phyloP scores from a whole-genome alignment of 768 basidiomycete species.

The Rubroboletus satanas region DNA sequence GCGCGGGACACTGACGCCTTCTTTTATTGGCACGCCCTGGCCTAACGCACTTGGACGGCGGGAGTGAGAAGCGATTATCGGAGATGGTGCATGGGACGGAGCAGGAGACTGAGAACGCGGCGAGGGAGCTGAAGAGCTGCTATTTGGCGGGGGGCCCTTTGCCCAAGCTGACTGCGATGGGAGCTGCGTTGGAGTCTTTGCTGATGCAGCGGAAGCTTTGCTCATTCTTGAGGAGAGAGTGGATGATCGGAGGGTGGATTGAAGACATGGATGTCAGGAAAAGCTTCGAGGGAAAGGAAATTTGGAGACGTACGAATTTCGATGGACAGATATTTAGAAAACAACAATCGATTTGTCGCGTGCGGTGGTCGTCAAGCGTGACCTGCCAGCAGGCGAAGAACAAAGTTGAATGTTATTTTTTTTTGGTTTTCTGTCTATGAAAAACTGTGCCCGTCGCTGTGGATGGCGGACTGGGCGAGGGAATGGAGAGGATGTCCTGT shows the following conservation, averaged over 20 bases:
- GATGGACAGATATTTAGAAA: slow-evolving; percentile 44
- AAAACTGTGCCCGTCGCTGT: slow-evolving; percentile 35
- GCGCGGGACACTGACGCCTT: slow-evolving; percentile 72
- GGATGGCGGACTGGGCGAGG: slow-evolving; percentile 32
- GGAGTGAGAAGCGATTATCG: slow-evolving; percentile 58
- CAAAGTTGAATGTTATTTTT: slow-evolving; percentile 45
- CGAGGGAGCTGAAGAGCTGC: slow-evolving; percentile 46
- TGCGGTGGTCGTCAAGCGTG: slow-evolving; percentile 80
- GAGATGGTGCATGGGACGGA: slow-evolving; percentile 44
- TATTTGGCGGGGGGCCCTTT: slow-evolving; percentile 75
- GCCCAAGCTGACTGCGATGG: slow-evolving; percentile 86
- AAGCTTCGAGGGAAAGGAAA: slow-evolving; percentile 10
- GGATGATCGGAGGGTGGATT: slow-evolving; percentile 4
- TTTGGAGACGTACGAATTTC: slow-evolving; percentile 39
- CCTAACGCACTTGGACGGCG: slow-evolving; percentile 73
- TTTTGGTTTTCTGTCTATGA: slow-evolving; percentile 39
- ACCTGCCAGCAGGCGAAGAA: slow-evolving; percentile 89
- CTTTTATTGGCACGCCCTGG: slow-evolving; percentile 70
- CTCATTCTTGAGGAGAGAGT: slow-evolving; percentile 67
- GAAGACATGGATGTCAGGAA: neutral
- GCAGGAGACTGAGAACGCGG: slow-evolving; percentile 80
- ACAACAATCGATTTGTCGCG: slow-evolving; percentile 53
- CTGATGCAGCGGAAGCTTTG: slow-evolving; percentile 77
- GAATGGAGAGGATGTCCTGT: slow-evolving; percentile 27
- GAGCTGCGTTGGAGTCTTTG: slow-evolving; percentile 71